Base-by-base conservation (phyloP, 495 filamentous ascomycete genomes). In the Hyaloscypha hepaticicola region DNA sequence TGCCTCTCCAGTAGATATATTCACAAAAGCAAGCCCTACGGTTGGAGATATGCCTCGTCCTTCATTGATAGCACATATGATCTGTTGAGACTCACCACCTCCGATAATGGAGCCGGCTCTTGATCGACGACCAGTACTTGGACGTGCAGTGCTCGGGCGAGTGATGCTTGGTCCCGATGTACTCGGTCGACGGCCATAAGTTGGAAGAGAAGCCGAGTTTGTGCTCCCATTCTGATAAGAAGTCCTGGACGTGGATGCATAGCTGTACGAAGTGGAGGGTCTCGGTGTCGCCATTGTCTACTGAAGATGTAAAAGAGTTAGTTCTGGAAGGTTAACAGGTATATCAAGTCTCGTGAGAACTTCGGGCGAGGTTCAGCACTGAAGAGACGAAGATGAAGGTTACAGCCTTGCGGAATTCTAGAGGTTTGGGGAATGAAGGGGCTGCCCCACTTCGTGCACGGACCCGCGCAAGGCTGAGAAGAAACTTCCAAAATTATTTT, bases 41-140 rank as follows among this genome's bases (percentile, higher is more conserved):
- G 86, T 91, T 21, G 90, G 90, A 55, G 91, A 89, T 29, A 94
- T 82, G 14, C 92, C 91, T 45, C 90, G 88, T 56, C 89, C 92
- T 76, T 99, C 95, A 65, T 89, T 90, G 61, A 97, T 77, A n/a
- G 95, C 93, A 71, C 94, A 98, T 50, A 97, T 78, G 67, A 97
- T 86, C 57, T 89, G 84, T 69, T 96, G 90, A 50, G 77, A 76
- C 21, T 85, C 80, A 29, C 78, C 72, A 22, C 78, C 68, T 60
- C 82, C 86, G 49, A 88, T 73, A 28, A 82, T 82, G 26, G 89
- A 88, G 26, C 79, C 80, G 61, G 88, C 77, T 66, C 89, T 88
- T 60, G 91, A 89, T n/a, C 86, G 85, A 55, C 80, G 76, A 14
- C 76, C 79, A 41, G 80, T 83, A 50, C 78, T 77, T 52, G 77